phyloP scores from a whole-genome alignment of 139 green algal genomes.

The Parachlorella kessleri region DNA sequence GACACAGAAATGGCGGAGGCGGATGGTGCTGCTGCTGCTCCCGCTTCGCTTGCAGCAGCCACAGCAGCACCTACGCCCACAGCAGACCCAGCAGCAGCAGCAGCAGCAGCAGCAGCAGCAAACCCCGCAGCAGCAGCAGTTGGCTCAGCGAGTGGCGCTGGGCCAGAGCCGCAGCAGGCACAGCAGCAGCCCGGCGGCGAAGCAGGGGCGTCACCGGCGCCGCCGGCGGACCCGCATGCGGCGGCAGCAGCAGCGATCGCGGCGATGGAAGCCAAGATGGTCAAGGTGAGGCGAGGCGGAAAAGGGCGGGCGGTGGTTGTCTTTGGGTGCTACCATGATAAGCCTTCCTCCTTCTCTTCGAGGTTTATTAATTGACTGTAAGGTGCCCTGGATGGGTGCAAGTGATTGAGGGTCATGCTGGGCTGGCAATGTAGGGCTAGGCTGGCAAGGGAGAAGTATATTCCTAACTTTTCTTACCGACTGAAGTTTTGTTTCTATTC shows the following conservation, averaged over 20 bases:
- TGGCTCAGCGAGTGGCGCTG: too few relatives aligned
- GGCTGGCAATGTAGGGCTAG: too few relatives aligned
- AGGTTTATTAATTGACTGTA: too few relatives aligned
- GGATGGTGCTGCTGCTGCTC: constrained; percentile 4
- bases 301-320: too few relatives aligned
- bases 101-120: background rate
- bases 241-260: constrained; percentile 1
- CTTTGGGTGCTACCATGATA: too few relatives aligned
- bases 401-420: too few relatives aligned
- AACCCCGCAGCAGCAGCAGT: background rate
- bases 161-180: constrained; percentile 14
- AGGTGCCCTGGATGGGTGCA: too few relatives aligned
- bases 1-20: background rate
- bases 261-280: background rate
- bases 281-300: too few relatives aligned
- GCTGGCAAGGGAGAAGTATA: too few relatives aligned
- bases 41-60: background rate
- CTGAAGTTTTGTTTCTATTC: too few relatives aligned
- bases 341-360: too few relatives aligned
- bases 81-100: constrained; percentile 25
- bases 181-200: background rate
- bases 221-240: background rate
- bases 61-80: constrained; percentile 1
- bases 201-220: background rate
- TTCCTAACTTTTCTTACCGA: too few relatives aligned